Evolutionary conservation across 495 filamentous ascomycete species (phyloP), one percentile per base, ranked within the genome.

Genomic region (Geopyxis carbonaria): DNA sequence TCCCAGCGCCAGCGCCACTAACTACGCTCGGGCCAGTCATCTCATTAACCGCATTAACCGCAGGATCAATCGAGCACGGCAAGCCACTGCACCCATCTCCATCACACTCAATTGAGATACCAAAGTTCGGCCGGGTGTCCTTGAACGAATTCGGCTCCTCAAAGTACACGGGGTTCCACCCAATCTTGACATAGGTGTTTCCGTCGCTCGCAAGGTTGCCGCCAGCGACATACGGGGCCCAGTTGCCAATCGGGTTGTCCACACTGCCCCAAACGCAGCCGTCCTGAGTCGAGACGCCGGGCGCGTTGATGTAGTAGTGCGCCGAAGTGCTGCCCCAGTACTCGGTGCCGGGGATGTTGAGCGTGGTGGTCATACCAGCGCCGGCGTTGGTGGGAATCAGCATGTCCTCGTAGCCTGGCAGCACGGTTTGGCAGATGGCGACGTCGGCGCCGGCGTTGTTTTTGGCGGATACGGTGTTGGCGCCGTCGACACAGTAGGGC

Each of bases 341-440:
- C 40, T 60, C 64, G 16, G 62, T 55, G 23, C 65, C 75, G 1
- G 79, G 78, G 34, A 83, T 75, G 36, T 78, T 76, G 27, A 85
- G 59, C 25, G 65, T 68, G 3, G 59, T 56, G 20, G 45, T 50
- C 34, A 50, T 52, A n/a, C 59, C 43, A n/a, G 2, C 5, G 27
- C 1, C 1, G 25, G 82, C 70, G 47, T 71, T 53, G 22, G 74
- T 82, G 9, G 78, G 76, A 53, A 83, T 85, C 45, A 82, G 60
- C 79, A 85, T 85, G 43, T 76, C 73, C 59, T 85, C 79, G 53
- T 80, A 78, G 18, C 79, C 79, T 4, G 78, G 79, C 32, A 82
- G 58, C 18, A 80, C 77, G 2, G 78, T 85, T 53, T 85, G 79
- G 53, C 79, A 85, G 58, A 82, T 78, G 2, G 78, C 66, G 8